Conservation (phyloP, 139 green algal genomes). For the Micractinium sp. region DNA sequence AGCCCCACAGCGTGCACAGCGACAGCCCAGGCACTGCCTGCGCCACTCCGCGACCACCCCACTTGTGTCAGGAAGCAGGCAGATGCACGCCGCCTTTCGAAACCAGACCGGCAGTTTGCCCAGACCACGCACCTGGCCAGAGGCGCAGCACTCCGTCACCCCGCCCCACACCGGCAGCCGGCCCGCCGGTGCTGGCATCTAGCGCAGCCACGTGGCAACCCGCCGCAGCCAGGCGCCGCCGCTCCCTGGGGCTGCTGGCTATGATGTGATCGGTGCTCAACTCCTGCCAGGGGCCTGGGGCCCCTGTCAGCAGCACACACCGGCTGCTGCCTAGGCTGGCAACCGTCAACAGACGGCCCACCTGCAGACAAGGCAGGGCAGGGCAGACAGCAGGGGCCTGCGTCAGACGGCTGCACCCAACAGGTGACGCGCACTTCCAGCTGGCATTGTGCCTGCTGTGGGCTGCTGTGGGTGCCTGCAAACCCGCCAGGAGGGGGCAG, state of each 20-base stretch:
- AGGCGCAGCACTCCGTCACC: background rate
- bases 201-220: background rate
- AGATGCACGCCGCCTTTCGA: too few relatives aligned
- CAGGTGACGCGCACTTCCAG: too few relatives aligned
- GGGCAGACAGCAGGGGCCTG: too few relatives aligned
- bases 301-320: background rate
- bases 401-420: background rate
- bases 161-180: background rate
- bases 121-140: conserved; percentile 6
- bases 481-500: too few relatives aligned
- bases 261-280: background rate
- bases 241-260: background rate
- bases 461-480: too few relatives aligned
- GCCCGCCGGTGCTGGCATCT: background rate
- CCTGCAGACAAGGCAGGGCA: background rate
- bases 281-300: background rate
- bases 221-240: conserved; percentile 2
- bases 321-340: background rate
- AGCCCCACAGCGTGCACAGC: too few relatives aligned
- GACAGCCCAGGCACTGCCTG: too few relatives aligned
- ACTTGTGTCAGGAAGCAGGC: too few relatives aligned
- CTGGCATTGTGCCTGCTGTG: too few relatives aligned
- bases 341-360: background rate
- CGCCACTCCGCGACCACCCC: too few relatives aligned
- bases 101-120: too few relatives aligned